Evolutionary conservation across 176 grass and related monocot species (phyloP).

Genomic region (Oryza coarctata): DNA sequence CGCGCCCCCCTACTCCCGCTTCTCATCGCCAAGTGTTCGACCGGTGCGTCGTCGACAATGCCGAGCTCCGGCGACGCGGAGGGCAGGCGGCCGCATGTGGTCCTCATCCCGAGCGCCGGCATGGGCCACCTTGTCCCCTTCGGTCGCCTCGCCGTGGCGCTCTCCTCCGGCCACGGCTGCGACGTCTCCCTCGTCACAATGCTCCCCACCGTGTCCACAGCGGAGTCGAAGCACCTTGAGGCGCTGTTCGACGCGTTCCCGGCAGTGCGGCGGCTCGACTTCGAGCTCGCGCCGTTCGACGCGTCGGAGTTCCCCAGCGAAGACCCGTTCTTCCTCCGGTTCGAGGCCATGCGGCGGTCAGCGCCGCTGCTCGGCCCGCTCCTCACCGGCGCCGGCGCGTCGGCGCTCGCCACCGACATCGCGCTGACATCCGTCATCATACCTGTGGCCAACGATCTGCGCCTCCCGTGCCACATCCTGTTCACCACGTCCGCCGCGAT

Average conservation of each 20-base stretch:
- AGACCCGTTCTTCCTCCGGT: constrained; percentile 76
- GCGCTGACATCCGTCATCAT: constrained; percentile 22
- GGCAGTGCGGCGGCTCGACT: constrained; percentile 39
- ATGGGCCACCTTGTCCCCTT: constrained; percentile 83
- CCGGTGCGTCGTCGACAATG: neutral
- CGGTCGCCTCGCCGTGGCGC: constrained; percentile 48
- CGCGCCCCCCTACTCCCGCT: neutral
- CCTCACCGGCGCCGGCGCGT: constrained; percentile 34
- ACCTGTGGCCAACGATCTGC: constrained; percentile 30
- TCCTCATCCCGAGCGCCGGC: constrained; percentile 72
- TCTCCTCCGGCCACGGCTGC: constrained; percentile 42
- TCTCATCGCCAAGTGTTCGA: neutral
- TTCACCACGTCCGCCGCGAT: constrained; percentile 66
- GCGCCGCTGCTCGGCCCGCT: constrained; percentile 42
- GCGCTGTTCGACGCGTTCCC: constrained; percentile 45
- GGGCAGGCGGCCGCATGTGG: constrained; percentile 32
- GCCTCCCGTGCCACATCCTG: constrained; percentile 59
- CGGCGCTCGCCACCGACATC: constrained; percentile 62
- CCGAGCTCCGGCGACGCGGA: neutral
- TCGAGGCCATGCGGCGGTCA: constrained; percentile 57
- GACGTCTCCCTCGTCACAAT: constrained; percentile 50
- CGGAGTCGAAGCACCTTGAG: constrained; percentile 44
- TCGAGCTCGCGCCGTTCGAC: constrained; percentile 52
- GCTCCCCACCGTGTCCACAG: constrained; percentile 60
- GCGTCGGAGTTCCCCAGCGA: constrained; percentile 37